Conservation (phyloP, 1,139 yeast species). For the Entelexis paramagnoliae region DNA sequence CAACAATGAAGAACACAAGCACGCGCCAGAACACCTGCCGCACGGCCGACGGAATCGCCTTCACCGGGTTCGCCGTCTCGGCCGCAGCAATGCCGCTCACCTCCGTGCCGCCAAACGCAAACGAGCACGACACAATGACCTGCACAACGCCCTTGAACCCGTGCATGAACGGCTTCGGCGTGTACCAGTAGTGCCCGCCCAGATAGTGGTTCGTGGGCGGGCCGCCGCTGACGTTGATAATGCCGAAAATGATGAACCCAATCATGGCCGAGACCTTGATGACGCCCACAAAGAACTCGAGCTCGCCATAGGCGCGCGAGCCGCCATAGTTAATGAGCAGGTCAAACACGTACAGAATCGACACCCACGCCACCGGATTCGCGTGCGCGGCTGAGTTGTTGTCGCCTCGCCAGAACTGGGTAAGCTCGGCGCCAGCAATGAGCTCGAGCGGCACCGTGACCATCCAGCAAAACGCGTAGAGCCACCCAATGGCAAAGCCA, state of each 20-base stretch:
- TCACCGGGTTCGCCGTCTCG: conserved; percentile 57
- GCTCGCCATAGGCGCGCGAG: conserved; percentile 67
- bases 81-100: conserved; percentile 69
- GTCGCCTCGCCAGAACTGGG: conserved; percentile 50
- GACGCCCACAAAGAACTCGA: conserved; percentile 54
- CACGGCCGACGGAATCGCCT: conserved; percentile 62
- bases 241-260: conserved; percentile 57
- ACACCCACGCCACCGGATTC: conserved; percentile 49
- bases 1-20: conserved; percentile 49
- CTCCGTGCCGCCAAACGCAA: conserved; percentile 81
- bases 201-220: conserved; percentile 49
- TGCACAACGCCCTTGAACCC: conserved; percentile 51
- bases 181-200: conserved; percentile 53
- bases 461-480: conserved; percentile 72
- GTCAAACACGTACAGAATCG: conserved; percentile 51
- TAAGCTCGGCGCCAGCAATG: conserved; percentile 68
- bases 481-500: conserved; percentile 67
- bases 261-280: conserved; percentile 53
- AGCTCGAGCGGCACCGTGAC: conserved; percentile 68
- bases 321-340: conserved; percentile 55
- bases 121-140: conserved; percentile 75
- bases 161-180: conserved; percentile 54
- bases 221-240: conserved; percentile 57
- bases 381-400: conserved; percentile 23
- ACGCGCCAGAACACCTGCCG: conserved; percentile 65